A percentile compares a stretch with the other conserved stretches of the same genome.
These are phyloP conservation scores for Cucurbita moschata DNA, from an alignment of 306 rosid genomes.

Conservation along the genomic window DNA sequence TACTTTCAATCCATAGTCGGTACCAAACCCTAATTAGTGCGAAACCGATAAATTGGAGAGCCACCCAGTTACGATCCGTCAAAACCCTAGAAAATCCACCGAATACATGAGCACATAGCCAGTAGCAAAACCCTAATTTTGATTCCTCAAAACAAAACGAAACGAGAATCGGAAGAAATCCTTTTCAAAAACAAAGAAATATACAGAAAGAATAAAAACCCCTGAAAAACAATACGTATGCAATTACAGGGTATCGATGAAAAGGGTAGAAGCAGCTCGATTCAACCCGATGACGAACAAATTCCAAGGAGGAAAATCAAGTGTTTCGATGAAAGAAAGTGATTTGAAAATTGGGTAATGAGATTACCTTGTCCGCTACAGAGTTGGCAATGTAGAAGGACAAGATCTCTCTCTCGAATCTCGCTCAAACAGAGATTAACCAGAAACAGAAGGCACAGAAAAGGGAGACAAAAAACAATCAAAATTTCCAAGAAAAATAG, in stretches of 20 bases:
- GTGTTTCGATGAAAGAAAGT: neutral
- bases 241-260: constrained; percentile 11
- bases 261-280: constrained; percentile 12
- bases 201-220: constrained; percentile 2
- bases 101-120: constrained; percentile 7
- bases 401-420: constrained; percentile 25
- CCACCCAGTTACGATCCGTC: constrained; percentile 33
- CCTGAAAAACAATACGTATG: constrained; percentile 4
- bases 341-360: neutral
- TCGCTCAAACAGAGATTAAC: constrained; percentile 1
- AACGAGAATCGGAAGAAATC: neutral
- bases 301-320: neutral
- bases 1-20: constrained; percentile 12
- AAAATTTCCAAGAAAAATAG: neutral
- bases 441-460: neutral
- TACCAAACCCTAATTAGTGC: constrained; percentile 32
- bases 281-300: constrained; percentile 6
- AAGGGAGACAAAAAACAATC: neutral
- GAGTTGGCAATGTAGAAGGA: constrained; percentile 39
- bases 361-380: constrained; percentile 49
- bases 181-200: neutral
- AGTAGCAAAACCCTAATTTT: constrained; percentile 20
- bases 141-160: neutral
- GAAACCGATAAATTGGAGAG: constrained; percentile 14
- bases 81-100: constrained; percentile 30